These are phyloP conservation scores for Kwoniella europaea DNA, from an alignment of 768 basidiomycete genomes.

Conservation along the genomic window DNA sequence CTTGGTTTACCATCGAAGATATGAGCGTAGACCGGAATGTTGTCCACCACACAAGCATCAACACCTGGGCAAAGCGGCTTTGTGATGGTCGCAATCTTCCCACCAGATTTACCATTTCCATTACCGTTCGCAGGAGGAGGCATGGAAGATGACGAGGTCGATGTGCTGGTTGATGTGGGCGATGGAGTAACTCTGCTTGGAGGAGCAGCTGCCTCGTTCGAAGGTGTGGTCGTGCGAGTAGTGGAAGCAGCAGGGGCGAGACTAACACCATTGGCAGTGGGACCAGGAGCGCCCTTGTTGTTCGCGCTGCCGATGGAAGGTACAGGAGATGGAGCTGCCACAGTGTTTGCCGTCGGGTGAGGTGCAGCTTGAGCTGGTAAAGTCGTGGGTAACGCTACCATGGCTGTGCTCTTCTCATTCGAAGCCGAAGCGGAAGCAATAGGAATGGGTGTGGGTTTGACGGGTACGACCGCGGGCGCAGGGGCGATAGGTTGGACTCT, in stretches of 20 bases:
- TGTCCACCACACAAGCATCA: constrained; percentile 45
- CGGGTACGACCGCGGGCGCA: constrained; percentile 4
- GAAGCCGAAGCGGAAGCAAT: constrained; percentile 10
- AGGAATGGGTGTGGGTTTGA: constrained; percentile 14
- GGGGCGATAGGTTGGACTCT: constrained; percentile 16
- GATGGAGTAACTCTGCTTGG: constrained; percentile 9
- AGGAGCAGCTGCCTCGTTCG: constrained; percentile 2
- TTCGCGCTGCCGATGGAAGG: neutral
- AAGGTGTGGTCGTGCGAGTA: constrained; percentile 9
- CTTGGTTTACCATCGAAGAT: constrained; percentile 19
- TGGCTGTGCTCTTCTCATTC: constrained; percentile 5
- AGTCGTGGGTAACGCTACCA: constrained; percentile 9
- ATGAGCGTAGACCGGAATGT: constrained; percentile 48
- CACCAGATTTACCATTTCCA: constrained; percentile 11
- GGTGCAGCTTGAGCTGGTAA: constrained; percentile 7
- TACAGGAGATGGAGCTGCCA: neutral
- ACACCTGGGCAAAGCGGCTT: constrained; percentile 41
- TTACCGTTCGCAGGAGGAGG: neutral
- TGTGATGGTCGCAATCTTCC: constrained; percentile 22
- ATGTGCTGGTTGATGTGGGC: neutral
- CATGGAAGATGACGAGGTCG: constrained; percentile 2
- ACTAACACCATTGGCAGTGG: neutral
- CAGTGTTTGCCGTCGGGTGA: neutral
- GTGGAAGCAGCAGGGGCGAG: neutral
- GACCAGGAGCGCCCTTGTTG: too few relatives aligned